These are phyloP conservation scores for Gonium pectorale DNA, from an alignment of 139 green algal species.

Conservation along the genomic window DNA sequence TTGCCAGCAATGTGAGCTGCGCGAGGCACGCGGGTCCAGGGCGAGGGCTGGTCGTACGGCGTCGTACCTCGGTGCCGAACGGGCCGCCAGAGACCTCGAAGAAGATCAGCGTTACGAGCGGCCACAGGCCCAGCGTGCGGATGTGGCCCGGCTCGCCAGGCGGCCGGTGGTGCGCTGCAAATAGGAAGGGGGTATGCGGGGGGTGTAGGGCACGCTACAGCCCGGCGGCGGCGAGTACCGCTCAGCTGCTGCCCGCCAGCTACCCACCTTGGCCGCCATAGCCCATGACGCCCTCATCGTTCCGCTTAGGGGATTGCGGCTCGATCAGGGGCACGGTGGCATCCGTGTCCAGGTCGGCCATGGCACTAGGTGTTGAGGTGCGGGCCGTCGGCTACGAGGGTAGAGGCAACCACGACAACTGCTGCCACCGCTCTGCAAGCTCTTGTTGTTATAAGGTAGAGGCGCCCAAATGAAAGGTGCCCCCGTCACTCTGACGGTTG, in stretches of 20 bases:
- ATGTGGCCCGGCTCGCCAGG: constrained; percentile 38
- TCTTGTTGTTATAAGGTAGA: too few relatives aligned
- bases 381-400: too few relatives aligned
- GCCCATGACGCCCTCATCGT: constrained; percentile 37
- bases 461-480: too few relatives aligned
- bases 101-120: constrained; percentile 95
- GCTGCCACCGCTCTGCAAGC: too few relatives aligned
- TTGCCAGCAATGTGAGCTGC: too few relatives aligned
- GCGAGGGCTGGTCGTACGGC: too few relatives aligned
- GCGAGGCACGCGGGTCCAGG: too few relatives aligned
- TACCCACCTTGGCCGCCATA: constrained; percentile 38
- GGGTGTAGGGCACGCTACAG: too few relatives aligned
- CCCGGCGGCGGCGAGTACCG: too few relatives aligned
- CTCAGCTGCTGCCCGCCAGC: neutral
- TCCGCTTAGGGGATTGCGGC: neutral
- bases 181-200: too few relatives aligned
- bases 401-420: too few relatives aligned
- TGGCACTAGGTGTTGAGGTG: neutral
- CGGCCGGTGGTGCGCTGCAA: constrained; percentile 21
- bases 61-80: constrained; percentile 91
- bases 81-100: constrained; percentile 96
- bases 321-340: constrained; percentile 19
- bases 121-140: constrained; percentile 82
- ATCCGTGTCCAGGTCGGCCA: constrained; percentile 16
- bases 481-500: too few relatives aligned